A percentile compares a stretch with the other conserved stretches of the same genome.
phyloP scores from a whole-genome alignment of 2,329 filamentous ascomycete genomes.

The Fusarium verrucosum region DNA sequence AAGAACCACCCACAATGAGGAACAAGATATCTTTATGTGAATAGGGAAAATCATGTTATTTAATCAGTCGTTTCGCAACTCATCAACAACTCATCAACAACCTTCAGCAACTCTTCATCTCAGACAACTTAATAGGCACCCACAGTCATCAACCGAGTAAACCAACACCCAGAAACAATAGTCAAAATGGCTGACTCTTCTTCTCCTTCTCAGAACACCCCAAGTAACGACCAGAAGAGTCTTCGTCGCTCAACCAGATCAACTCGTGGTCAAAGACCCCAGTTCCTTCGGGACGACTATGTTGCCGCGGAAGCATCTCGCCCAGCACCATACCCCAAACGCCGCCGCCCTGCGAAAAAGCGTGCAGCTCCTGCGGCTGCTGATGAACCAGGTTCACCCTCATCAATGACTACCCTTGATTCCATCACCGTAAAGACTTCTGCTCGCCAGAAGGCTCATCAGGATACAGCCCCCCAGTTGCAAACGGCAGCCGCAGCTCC shows the following conservation, averaged over 20 bases:
- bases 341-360: background rate
- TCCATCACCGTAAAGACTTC: background rate
- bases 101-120: background rate
- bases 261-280: background rate
- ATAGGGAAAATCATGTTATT: background rate
- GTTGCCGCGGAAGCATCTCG: background rate
- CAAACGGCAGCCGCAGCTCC: no score
- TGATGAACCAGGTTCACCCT: background rate
- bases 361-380: background rate
- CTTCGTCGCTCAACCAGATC: constrained; percentile 5
- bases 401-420: no score
- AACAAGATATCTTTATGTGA: no score
- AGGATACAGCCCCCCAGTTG: no score
- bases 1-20: background rate
- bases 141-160: background rate
- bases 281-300: background rate
- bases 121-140: background rate
- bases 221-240: background rate
- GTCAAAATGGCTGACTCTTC: background rate
- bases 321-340: background rate
- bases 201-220: background rate
- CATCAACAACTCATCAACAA: no score
- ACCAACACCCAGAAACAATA: background rate
- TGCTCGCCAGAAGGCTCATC: background rate
- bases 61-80: no score